Evolutionary conservation across 1,284 basidiomycete species (phyloP), one percentile per base, ranked within the genome.

Genomic region (Bondarzewia mesenterica): DNA sequence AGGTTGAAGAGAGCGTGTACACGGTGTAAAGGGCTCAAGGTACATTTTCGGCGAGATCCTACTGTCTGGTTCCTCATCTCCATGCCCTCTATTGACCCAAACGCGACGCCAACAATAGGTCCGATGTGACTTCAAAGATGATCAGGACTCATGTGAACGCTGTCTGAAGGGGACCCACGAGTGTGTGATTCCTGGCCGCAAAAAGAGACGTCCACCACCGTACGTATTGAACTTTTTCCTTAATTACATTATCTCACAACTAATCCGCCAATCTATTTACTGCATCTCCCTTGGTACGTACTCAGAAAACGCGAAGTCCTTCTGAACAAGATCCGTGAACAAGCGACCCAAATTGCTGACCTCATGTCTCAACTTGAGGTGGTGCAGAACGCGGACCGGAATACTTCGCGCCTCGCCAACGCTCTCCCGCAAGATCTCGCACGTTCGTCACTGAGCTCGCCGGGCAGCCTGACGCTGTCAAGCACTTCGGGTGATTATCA

Each of bases 301-400:
- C n/a, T n/a, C 48, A 65, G 84, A 39, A 88, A 89, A 73, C 82
- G 87, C 14, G 87, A 89, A 58, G 71, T 83, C 56, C 70, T 90
- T 22, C 69, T 89, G 48, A 80, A 75, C 52, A 72, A 86, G 61
- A 89, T 89, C 50, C 77, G 77, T 38, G 73, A 78, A 29, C 85
- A 89, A 56, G 82, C 84, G 5, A 68, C 74, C 3, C 74, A 83
- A 60, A 89, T 88, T 36, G 71, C 80, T 56, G 70, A 77, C 20
- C 69, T 88, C 41, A 84, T 86, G 78, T 66, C 69, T 1, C 72
- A 61, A 29, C 51, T 55, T 7, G 54, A 53, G 41, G 7, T 27
- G 14, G 21, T 47, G 6, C 54, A 53, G 23, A 29, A 15, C n/a
- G 38, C 38, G 14, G 51, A 48, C 29, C 47, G 23, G 23, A 48